phyloP scores from a whole-genome alignment of 1,284 basidiomycete species.

The Ganoderma lingzhi region DNA sequence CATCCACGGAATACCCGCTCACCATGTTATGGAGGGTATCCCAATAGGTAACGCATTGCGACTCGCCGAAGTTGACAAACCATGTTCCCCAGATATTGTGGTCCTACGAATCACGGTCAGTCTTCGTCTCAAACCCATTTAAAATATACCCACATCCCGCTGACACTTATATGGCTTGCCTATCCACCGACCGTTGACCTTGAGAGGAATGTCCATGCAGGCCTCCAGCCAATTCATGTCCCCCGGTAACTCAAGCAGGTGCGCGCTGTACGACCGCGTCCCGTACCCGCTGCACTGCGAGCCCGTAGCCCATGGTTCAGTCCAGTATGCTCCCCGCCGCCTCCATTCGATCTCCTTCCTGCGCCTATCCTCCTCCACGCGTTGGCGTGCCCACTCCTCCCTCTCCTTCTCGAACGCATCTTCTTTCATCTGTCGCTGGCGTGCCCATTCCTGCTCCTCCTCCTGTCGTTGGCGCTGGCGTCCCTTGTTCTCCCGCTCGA shows the following conservation, averaged over 20 bases:
- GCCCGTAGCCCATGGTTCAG: constrained; percentile 15
- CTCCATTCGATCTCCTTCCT: constrained; percentile 24
- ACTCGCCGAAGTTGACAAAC: constrained; percentile 33
- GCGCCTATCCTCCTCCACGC: constrained; percentile 19
- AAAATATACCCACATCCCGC: constrained; percentile 13
- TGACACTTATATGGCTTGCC: constrained; percentile 24
- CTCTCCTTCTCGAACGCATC: constrained; percentile 6
- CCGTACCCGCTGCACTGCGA: constrained; percentile 25
- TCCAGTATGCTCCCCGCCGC: constrained; percentile 29
- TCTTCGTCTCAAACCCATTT: not conserved
- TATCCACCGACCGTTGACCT: constrained; percentile 21
- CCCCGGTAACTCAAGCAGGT: constrained; percentile 20
- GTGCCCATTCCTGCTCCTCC: constrained; percentile 2
- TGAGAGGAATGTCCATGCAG: constrained; percentile 29
- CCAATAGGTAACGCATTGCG: constrained; percentile 34
- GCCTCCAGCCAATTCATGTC: constrained; percentile 25
- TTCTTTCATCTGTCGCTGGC: not conserved
- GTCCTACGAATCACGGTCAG: not conserved
- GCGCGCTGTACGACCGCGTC: constrained; percentile 25
- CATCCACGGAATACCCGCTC: not conserved
- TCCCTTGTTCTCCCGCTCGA: not conserved
- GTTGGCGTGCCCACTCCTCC: constrained; percentile 9
- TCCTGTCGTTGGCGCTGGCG: not conserved
- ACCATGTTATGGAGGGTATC: constrained; percentile 26
- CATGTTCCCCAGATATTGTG: constrained; percentile 32